Evolutionary conservation across 768 basidiomycete species (phyloP).

Genomic region (Pulveroboletus sp.): DNA sequence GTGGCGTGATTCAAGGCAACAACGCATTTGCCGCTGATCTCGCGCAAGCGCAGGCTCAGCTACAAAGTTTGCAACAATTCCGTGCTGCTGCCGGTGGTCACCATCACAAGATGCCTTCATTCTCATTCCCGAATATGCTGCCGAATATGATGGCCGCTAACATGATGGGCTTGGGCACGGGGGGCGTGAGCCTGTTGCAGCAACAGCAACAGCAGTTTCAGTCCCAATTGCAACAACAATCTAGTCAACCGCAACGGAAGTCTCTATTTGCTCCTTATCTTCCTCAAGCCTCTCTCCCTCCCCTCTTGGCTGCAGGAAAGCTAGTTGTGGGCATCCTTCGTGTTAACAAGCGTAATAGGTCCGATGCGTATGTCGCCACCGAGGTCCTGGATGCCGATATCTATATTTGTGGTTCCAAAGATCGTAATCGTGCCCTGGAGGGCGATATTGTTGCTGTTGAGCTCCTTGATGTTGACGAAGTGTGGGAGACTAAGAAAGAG

Average conservation of each 20-base stretch:
- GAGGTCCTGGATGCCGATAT: constrained; percentile 98
- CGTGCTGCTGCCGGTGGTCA: constrained; percentile 92
- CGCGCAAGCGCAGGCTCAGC: constrained; percentile 94
- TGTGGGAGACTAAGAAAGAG: constrained; percentile 99
- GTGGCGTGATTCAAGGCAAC: constrained; percentile 63
- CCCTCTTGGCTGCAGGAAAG: constrained; percentile 93
- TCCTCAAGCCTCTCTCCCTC: constrained; percentile 95
- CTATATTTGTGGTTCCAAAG: constrained; percentile 98
- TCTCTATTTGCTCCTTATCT: constrained; percentile 98
- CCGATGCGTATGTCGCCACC: constrained; percentile 97
- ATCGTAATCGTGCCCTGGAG: constrained; percentile 96
- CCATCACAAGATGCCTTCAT: constrained; percentile 95
- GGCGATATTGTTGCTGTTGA: constrained; percentile 99
- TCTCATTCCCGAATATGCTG: constrained; percentile 97
- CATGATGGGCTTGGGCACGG: constrained; percentile 86
- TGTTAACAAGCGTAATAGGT: constrained; percentile 97
- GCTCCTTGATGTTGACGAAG: constrained; percentile 95
- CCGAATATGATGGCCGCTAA: constrained; percentile 97
- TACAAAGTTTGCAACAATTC: constrained; percentile 95
- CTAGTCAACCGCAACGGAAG: constrained; percentile 90
- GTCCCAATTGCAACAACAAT: constrained; percentile 91
- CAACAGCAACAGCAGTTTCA: constrained; percentile 74
- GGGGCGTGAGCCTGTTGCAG: constrained; percentile 79
- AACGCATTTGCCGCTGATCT: constrained; percentile 75
- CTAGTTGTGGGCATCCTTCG: constrained; percentile 95